phyloP scores from a whole-genome alignment of 768 basidiomycete genomes.

The Mrakia frigida region DNA sequence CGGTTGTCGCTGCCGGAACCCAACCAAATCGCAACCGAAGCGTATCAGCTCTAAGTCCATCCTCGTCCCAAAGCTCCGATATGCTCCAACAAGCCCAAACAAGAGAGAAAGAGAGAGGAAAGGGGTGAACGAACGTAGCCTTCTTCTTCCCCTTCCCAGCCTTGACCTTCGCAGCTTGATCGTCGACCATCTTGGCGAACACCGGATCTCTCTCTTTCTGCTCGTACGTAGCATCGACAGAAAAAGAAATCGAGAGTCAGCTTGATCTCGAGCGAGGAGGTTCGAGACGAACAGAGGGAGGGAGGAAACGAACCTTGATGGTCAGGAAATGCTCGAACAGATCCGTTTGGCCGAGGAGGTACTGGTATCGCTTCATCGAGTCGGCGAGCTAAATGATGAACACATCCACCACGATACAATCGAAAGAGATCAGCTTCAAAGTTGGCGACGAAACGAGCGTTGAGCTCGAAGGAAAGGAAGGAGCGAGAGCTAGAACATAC shows the following conservation, averaged over 20 bases:
- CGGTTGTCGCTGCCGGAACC: slow-evolving; percentile 60
- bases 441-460: not conserved
- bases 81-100: too few species aligned
- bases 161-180: slow-evolving; percentile 50
- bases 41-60: too few species aligned
- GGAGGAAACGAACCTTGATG: slow-evolving; percentile 64
- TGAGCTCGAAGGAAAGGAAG: not conserved
- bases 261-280: not conserved
- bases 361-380: slow-evolving; percentile 92
- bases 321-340: slow-evolving; percentile 98
- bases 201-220: slow-evolving; percentile 86
- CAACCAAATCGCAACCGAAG: not conserved
- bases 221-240: not conserved
- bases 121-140: slow-evolving; percentile 53
- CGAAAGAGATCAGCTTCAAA: not conserved
- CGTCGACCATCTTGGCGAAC: slow-evolving; percentile 81
- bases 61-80: too few species aligned
- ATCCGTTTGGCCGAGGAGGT: slow-evolving; percentile 96
- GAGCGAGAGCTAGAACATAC: not conserved
- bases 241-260: not conserved
- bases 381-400: slow-evolving; percentile 75
- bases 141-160: slow-evolving; percentile 79
- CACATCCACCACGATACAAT: not conserved
- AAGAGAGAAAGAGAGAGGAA: not conserved
- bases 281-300: not conserved